Evolutionary conservation across 2,329 filamentous ascomycete species (phyloP).

Genomic region (Aspergillus aculeatinus): DNA sequence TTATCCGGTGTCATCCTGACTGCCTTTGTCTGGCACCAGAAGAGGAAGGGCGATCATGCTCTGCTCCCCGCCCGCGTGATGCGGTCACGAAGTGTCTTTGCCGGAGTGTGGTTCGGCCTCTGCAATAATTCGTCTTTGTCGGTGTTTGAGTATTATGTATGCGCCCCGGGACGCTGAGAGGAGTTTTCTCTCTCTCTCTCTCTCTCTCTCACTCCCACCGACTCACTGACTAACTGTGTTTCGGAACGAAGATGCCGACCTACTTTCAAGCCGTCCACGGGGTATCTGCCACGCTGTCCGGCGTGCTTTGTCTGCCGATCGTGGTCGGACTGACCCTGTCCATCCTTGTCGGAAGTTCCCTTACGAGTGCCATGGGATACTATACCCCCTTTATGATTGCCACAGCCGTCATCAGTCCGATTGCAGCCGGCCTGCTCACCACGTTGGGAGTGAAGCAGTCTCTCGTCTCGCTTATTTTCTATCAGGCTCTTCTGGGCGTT

Average conservation of each 20-base stretch:
- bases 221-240: neutral
- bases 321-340: slow-evolving; percentile 22
- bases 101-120: slow-evolving; percentile 3
- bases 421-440: too few species aligned
- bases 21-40: slow-evolving; percentile 18
- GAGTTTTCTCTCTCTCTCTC: slow-evolving; percentile 10
- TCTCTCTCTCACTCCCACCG: neutral
- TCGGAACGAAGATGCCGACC: slow-evolving; percentile 2
- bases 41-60: slow-evolving; percentile 1
- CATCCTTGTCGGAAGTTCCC: slow-evolving; percentile 18
- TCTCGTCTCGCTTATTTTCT: slow-evolving; percentile 23
- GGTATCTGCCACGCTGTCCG: slow-evolving; percentile 25
- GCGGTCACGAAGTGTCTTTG: slow-evolving; percentile 2
- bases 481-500: slow-evolving; percentile 28
- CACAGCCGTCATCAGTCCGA: too few species aligned
- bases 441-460: too few species aligned
- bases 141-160: slow-evolving; percentile 7
- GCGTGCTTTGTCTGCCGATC: slow-evolving; percentile 27
- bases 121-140: slow-evolving; percentile 4
- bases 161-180: slow-evolving; percentile 9
- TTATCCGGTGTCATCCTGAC: slow-evolving; percentile 17
- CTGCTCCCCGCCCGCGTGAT: slow-evolving; percentile 7
- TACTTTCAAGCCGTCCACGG: slow-evolving; percentile 33
- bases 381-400: too few species aligned
- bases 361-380: too few species aligned